Percentiles rank a stretch among this genome's conserved stretches.
Evolutionary conservation across 1,139 yeast species (phyloP).

Genomic region (Kodamaea sp.): DNA sequence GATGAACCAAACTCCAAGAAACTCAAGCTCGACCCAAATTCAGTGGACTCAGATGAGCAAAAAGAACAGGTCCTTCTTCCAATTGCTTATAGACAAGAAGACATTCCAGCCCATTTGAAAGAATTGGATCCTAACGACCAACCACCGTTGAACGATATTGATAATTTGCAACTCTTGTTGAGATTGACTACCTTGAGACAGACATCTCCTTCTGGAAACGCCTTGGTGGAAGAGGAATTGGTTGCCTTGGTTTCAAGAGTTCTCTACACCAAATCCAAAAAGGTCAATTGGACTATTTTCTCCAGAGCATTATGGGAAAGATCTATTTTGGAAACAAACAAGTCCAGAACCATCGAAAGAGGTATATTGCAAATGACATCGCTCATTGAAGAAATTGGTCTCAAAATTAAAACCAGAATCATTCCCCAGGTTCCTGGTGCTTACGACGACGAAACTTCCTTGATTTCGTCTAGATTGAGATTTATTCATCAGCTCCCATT

Average conservation of each 20-base stretch:
- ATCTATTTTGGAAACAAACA: slow-evolving; percentile 76
- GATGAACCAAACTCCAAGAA: slow-evolving; percentile 38
- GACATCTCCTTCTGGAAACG: slow-evolving; percentile 70
- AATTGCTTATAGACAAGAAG: slow-evolving; percentile 58
- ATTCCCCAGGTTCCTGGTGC: slow-evolving; percentile 48
- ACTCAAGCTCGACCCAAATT: slow-evolving; percentile 37
- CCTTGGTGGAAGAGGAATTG: slow-evolving; percentile 79
- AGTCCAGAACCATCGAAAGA: slow-evolving; percentile 87
- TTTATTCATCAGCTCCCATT: slow-evolving; percentile 77
- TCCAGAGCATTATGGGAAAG: slow-evolving; percentile 90
- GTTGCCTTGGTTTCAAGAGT: slow-evolving; percentile 74
- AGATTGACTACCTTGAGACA: slow-evolving; percentile 65
- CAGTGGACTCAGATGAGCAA: slow-evolving; percentile 13
- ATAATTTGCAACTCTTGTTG: slow-evolving; percentile 69
- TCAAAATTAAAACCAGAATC: slow-evolving; percentile 60
- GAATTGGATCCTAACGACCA: slow-evolving; percentile 79
- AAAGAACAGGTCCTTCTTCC: slow-evolving; percentile 51
- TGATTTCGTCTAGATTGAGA: slow-evolving; percentile 56
- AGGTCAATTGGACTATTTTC: slow-evolving; percentile 75
- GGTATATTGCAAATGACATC: slow-evolving; percentile 94
- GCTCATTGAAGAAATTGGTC: slow-evolving; percentile 84
- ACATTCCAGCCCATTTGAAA: slow-evolving; percentile 58
- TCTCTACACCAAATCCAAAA: slow-evolving; percentile 47
- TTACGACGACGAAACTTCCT: slow-evolving; percentile 27
- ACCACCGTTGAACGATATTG: slow-evolving; percentile 70